A percentile compares a stretch with the other conserved stretches of the same genome.
Conservation (phyloP, 176 grass and related monocot genomes). For the Carex pumila region DNA sequence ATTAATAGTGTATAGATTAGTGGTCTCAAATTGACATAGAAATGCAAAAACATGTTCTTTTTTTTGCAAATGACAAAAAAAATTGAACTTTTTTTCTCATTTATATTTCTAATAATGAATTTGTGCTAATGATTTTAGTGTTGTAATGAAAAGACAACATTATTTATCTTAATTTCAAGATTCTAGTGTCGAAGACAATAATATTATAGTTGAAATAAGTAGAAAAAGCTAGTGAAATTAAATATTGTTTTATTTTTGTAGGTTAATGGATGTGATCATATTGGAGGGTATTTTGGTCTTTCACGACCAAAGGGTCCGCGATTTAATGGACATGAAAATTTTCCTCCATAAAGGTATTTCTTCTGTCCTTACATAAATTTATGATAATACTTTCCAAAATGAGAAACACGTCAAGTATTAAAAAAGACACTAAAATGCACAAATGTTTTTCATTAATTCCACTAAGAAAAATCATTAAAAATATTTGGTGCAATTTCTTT, state of each 20-base stretch:
- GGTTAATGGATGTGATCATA: slow-evolving; percentile 95
- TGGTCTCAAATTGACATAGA: too few species aligned
- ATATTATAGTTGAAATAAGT: not conserved
- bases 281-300: slow-evolving; percentile 99
- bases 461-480: not conserved
- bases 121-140: too few species aligned
- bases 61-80: too few species aligned
- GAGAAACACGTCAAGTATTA: not conserved
- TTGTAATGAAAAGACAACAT: not conserved
- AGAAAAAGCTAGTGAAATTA: not conserved
- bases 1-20: too few species aligned
- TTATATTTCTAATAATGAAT: too few species aligned
- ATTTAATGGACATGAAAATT: slow-evolving; percentile 99
- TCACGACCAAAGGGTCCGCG: slow-evolving; percentile 73
- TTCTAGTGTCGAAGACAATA: not conserved
- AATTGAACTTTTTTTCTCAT: too few species aligned
- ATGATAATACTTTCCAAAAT: not conserved
- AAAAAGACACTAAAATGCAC: not conserved
- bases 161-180: not conserved
- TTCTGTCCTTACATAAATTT: slow-evolving; percentile 10
- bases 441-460: not conserved
- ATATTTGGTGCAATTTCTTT: not conserved
- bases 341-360: slow-evolving; percentile 83
- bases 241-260: slow-evolving; percentile 23
- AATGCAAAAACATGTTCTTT: too few species aligned